Base-by-base conservation (phyloP, 1,139 yeast species). In the Taphrina pruni region DNA sequence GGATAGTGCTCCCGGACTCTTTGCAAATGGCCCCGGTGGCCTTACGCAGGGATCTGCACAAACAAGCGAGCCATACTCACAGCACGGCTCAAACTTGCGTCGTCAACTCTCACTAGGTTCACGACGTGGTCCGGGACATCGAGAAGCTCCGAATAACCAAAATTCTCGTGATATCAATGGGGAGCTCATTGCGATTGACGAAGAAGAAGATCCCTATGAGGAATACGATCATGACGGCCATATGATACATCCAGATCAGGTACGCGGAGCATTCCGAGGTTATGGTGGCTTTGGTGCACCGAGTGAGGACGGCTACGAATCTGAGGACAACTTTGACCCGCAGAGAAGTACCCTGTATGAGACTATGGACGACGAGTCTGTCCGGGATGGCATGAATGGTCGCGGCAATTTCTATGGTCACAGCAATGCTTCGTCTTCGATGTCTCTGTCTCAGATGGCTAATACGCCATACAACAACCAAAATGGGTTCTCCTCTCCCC, bases 61-160 rank as follows among this genome's bases (percentile, higher is more conserved):
- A n/a, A 21, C 14, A 11, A 21, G 36, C n/a, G 54, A 50, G 2
- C 43, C 54, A 14, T 50, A 62, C 32, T 35, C 66, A 11, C 41
- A 32, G 35, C 39, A 32, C 14, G 64, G 69, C 7, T 64, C 69
- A 17, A 52, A 52, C 38, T 41, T 67, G 39, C 58, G 64, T 7
- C 60, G 70, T 14, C 68, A 65, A 20, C 65, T 69, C 21, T 69
- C 70, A 7, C 60, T 69, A 11, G 71, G 71, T 14, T 60, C 70
- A 12, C 67, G 68, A 20, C 70, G 52, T 41, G 71, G 71, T 21
- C 71, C 71, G n/a, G 71, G 70, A 6, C 71, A 69, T 55, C 62
- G 64, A 3, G 48, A 50, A 12, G 67, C 51, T 5, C 55, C 38
- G 8, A 36, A 45, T 14, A 20, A 21, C 4, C 35, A 45, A 9